Evolutionary conservation across 202 grass and related monocot genomes (phyloP).

Genomic region (Zoysia matrella): DNA sequence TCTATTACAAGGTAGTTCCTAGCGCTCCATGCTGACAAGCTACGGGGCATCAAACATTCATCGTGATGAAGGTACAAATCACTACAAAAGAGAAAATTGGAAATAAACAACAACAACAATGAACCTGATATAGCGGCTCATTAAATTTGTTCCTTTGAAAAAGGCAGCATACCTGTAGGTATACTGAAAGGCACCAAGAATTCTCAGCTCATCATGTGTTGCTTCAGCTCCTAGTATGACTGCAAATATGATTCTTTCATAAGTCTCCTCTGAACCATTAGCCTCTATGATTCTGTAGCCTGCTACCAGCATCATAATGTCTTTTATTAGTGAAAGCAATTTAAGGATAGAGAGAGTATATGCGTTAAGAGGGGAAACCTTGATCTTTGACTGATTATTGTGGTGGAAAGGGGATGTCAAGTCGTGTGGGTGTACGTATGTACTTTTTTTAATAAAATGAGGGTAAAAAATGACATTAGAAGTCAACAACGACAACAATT

Average conservation of each 20-base stretch:
- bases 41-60: slow-evolving; percentile 74
- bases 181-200: slow-evolving; percentile 83
- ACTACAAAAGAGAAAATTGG: slow-evolving; percentile 43
- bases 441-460: too few species aligned
- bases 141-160: background rate
- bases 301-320: slow-evolving; percentile 15
- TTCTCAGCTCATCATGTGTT: slow-evolving; percentile 73
- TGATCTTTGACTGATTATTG: too few species aligned
- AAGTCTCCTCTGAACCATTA: slow-evolving; percentile 56
- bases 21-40: slow-evolving; percentile 81
- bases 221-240: slow-evolving; percentile 62
- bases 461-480: too few species aligned
- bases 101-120: background rate
- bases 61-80: slow-evolving; percentile 84
- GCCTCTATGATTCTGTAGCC: slow-evolving; percentile 48
- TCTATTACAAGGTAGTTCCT: slow-evolving; percentile 83
- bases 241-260: slow-evolving; percentile 72
- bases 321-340: too few species aligned
- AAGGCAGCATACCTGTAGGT: slow-evolving; percentile 42
- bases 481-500: too few species aligned
- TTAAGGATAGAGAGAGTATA: too few species aligned
- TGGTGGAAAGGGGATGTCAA: too few species aligned
- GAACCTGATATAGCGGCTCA: background rate
- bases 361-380: too few species aligned
- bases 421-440: too few species aligned